Conservation (phyloP, 108 stramenopile species). For the Nannochloropsis salina region DNA sequence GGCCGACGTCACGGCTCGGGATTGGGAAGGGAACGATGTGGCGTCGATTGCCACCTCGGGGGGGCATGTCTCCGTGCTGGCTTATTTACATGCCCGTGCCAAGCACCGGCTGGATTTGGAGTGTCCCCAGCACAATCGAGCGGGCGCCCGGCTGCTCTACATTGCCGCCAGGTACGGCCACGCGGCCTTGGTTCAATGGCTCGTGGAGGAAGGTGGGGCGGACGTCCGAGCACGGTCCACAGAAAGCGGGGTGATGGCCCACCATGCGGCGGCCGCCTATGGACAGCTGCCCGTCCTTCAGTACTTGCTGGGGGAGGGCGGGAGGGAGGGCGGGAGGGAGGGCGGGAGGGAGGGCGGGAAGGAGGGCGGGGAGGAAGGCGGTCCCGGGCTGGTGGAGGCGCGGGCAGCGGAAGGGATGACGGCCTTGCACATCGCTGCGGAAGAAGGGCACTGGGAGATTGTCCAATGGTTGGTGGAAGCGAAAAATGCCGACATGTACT, state of each 20-base stretch:
- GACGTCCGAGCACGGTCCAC: background rate
- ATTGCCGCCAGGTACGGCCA: background rate
- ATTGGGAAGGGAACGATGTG: conserved; percentile 19
- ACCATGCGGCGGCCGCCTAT: background rate
- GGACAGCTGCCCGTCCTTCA: background rate
- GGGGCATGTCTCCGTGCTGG: background rate
- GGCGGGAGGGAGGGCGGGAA: no score
- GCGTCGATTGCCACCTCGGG: background rate
- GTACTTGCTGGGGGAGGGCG: background rate
- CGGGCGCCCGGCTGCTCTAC: background rate
- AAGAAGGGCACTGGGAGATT: conserved; percentile 5
- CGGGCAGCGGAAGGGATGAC: background rate
- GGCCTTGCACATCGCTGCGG: conserved; percentile 35
- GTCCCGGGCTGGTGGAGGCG: background rate
- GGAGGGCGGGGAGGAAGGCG: no score
- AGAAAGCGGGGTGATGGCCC: background rate
- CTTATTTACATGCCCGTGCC: background rate
- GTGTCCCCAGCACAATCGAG: background rate
- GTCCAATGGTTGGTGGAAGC: conserved; percentile 27
- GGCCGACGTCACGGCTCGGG: background rate
- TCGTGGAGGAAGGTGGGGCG: background rate
- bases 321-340: no score
- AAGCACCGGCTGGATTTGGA: background rate
- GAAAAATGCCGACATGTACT: conserved; percentile 8
- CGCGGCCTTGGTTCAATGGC: background rate